Base-by-base conservation (phyloP, 345 rosid species). In the Clarkia xantiana region DNA sequence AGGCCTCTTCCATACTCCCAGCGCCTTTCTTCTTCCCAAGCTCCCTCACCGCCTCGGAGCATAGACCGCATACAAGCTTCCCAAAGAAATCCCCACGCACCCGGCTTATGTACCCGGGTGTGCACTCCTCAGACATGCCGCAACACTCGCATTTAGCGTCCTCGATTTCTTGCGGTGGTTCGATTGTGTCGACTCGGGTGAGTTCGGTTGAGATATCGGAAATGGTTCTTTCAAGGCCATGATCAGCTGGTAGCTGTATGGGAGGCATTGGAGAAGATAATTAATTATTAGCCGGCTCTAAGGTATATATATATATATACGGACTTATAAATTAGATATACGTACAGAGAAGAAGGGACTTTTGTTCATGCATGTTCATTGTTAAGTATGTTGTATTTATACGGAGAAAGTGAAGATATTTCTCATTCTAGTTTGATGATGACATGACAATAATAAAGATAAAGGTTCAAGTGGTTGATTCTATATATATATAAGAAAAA, bases 91-190 rank as follows among this genome's bases (percentile, higher is more conserved):
- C 76, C n/a, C 55, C 70, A 2, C 85, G 69, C 18, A 84, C 71
- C 0, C 65, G 72, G 20, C 62, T 66, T 11, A 75, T 65, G 59
- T 85, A 89, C 71, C 80, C 87, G 0, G 71, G 62, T 10, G 97
- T 82, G 66, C 81, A 89, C 70, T 85, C 95, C 70, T 89, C 94
- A 6, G 77, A 78, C 90, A 89, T 71, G 49, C 94, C 95, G 52
- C 97, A 89, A 50, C 97, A 85, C 72, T 89, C 95, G 36, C 97
- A 85, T 62, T 75, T 78, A 9, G 83, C 90, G 51, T 84, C 86
- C 63, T 75, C 83, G 3, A 78, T 76, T 67, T 85, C 95, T 0
- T 82, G 53, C 45, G 82, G 78, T 1, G 79, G 55, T 8, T 74
- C 48, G 23, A 71, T 71, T 5, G 2, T 3, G 12, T 19, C 41